Evolutionary conservation across 495 filamentous ascomycete species (phyloP).

Genomic region (Cercophora scortea): DNA sequence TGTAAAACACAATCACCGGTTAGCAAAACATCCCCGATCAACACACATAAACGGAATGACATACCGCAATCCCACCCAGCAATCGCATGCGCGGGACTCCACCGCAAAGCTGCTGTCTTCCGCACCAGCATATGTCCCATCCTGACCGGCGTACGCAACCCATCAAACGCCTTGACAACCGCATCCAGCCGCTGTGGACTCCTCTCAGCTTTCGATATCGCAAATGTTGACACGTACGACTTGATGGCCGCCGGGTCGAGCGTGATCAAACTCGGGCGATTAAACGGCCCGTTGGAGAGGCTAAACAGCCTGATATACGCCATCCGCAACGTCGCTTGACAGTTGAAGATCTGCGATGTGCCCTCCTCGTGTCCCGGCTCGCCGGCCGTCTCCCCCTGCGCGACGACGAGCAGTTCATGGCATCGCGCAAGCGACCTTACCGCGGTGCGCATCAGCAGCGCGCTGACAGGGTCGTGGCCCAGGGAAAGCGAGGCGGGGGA

Average conservation of each 20-base stretch:
- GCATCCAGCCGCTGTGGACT: neutral
- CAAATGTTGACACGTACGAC: neutral
- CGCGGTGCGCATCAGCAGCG: neutral
- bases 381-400: neutral
- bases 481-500: neutral
- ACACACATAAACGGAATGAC: neutral
- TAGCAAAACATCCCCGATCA: too few species aligned
- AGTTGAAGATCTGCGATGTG: conserved; percentile 1
- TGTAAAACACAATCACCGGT: neutral
- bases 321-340: neutral
- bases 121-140: neutral
- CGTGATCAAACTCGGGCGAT: neutral
- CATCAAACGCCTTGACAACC: neutral
- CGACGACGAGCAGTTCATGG: neutral
- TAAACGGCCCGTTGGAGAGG: neutral
- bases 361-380: neutral
- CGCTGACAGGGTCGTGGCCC: neutral
- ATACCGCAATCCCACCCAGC: conserved; percentile 1
- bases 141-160: neutral
- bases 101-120: neutral
- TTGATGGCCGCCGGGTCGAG: neutral
- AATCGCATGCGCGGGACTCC: neutral
- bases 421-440: neutral
- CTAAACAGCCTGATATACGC: neutral
- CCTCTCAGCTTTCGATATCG: neutral